A percentile compares a stretch with the other conserved stretches of the same genome.
Evolutionary conservation across 176 grass and related monocot genomes (phyloP).

Genomic region (Thalia dealbata): DNA sequence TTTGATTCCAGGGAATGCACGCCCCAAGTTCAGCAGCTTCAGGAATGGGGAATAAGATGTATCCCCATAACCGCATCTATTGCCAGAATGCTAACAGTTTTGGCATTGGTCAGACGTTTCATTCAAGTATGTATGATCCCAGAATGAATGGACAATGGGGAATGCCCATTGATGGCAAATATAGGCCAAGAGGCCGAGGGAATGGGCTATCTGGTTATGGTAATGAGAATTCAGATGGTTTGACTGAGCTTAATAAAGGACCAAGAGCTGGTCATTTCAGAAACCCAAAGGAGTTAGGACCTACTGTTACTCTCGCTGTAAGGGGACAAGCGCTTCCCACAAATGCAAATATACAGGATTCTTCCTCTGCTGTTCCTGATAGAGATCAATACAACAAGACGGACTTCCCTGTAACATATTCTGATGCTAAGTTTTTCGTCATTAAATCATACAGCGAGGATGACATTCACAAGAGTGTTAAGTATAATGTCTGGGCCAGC

Average conservation of each 20-base stretch:
- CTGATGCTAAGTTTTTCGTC: conserved; percentile 19
- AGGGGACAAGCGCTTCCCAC: conserved; percentile 30
- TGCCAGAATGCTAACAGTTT: conserved; percentile 42
- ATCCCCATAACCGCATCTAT: conserved; percentile 37
- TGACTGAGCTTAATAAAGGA: conserved; percentile 77
- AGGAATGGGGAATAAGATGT: conserved; percentile 40
- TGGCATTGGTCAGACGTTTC: conserved; percentile 39
- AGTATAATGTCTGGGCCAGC: conserved; percentile 28
- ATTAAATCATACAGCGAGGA: conserved; percentile 30
- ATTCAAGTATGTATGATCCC: conserved; percentile 50
- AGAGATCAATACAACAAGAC: conserved; percentile 22
- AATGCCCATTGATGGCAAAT: conserved; percentile 39
- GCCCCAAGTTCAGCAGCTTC: conserved; percentile 6
- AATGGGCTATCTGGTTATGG: conserved; percentile 46
- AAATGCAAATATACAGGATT: not conserved
- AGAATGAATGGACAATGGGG: conserved; percentile 51
- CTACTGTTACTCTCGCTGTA: conserved; percentile 20
- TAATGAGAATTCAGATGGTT: conserved; percentile 53
- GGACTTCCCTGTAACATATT: conserved; percentile 18
- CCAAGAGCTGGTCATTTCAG: conserved; percentile 53
- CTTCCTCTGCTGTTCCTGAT: not conserved
- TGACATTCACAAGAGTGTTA: conserved; percentile 30
- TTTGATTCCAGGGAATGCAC: conserved; percentile 5
- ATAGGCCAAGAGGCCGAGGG: conserved; percentile 44
- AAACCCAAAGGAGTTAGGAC: conserved; percentile 30